Base-by-base conservation (phyloP, 192 early-diverging fungal genomes). In the Coemansia sp. region DNA sequence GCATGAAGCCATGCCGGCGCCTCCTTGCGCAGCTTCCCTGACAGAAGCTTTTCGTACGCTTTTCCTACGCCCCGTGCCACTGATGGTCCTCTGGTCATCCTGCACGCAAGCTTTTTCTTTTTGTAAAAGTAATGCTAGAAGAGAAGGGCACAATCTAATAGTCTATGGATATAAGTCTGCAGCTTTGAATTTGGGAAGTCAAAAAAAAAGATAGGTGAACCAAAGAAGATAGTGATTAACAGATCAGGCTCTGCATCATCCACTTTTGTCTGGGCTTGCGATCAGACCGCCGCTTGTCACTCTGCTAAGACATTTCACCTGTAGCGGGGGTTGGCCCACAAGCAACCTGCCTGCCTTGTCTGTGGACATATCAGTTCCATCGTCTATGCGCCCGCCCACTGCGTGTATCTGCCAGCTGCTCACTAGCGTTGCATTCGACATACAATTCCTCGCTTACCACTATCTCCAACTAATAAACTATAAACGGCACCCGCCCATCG, bases 1-100 rank as follows among this genome's bases (percentile, higher is more conserved):
- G 78, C 82, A n/a, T 48, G 60, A 24, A 78, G 76, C 82, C 82
- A 84, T 14, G 73, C 65, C 14, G 82, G 82, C 38, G 64, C 73
- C 49, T 54, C 38, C 2, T 65, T 58, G 31, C 77, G 76, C 58
- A 83, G 30, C 7, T 77, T 74, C 5, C 65, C 68, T 7, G 47
- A 48, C 30, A 83, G 48, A 23, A 77, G 68, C 26, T 69, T 52
- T 62, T 82, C 73, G 38, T 82, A 82, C 10, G 68, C 65, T 50
- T 64, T 62, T 32, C 34, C 47, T 30, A 82, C 52, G 18, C 64
- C 65, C 7, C 74, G 73, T 30, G 73, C 63, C 27, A 56, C 58
- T n/a, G 79, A 69, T 10, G 70, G 69, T 16, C 60, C 76, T 47
- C 62, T 76, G 68, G 64, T 67, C 79, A 82, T 82, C 73, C 10